A percentile compares a stretch with the other conserved stretches of the same genome.
Conservation (phyloP, 345 rosid species). For the Barbarea vulgaris region DNA sequence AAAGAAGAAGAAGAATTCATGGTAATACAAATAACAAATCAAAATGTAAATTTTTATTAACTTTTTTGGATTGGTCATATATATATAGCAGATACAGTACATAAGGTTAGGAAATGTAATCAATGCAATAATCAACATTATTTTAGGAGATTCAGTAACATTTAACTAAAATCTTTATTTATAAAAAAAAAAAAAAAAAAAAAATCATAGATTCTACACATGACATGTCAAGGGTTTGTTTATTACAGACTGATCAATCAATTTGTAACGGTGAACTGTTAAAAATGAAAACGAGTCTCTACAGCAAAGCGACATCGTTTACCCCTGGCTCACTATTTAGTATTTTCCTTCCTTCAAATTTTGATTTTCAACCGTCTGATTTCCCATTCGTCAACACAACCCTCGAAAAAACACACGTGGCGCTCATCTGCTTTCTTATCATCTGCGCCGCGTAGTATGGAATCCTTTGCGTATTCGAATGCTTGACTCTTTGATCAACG, state of each 20-base stretch:
- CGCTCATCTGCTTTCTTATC: slow-evolving; percentile 67
- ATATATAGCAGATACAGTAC: no score
- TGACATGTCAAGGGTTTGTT: not conserved
- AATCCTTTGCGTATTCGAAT: slow-evolving; percentile 37
- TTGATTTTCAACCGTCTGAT: not conserved
- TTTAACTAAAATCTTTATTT: not conserved
- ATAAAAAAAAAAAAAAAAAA: no score
- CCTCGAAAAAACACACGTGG: slow-evolving; percentile 55
- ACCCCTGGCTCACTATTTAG: not conserved
- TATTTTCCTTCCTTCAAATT: not conserved
- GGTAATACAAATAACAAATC: no score
- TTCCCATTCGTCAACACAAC: slow-evolving; percentile 8
- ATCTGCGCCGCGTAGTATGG: slow-evolving; percentile 67
- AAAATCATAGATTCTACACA: not conserved
- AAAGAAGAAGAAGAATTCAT: no score
- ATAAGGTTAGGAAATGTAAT: no score
- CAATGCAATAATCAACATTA: no score
- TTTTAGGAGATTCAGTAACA: no score
- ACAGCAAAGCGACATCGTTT: not conserved
- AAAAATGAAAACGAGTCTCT: not conserved
- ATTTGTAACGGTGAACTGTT: not conserved
- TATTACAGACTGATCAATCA: not conserved
- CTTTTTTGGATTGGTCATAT: no score
- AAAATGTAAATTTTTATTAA: no score
- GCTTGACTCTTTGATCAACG: slow-evolving; percentile 46